A percentile compares a stretch with the other conserved stretches of the same genome.
Evolutionary conservation across 2,329 filamentous ascomycete genomes (phyloP).

Genomic region (Juglanconis juglandina): DNA sequence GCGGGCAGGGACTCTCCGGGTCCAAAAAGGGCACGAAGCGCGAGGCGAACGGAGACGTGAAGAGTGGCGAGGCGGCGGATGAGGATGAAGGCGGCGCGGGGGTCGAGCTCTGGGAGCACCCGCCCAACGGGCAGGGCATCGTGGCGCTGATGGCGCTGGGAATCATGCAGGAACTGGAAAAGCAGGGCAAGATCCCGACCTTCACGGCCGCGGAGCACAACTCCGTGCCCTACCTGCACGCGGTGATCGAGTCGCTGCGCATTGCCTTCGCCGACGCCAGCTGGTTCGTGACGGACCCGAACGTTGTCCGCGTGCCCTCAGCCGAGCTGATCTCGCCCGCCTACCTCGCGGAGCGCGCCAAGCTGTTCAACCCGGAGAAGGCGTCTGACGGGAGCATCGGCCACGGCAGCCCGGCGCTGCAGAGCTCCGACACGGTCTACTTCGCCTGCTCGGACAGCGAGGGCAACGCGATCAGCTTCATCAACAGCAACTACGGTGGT

Average conservation of each 20-base stretch:
- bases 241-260: slow-evolving; percentile 80
- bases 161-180: slow-evolving; percentile 83
- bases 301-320: slow-evolving; percentile 66
- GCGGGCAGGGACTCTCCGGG: slow-evolving; percentile 51
- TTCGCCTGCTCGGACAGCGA: slow-evolving; percentile 77
- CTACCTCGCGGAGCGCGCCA: slow-evolving; percentile 70
- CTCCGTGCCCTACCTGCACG: slow-evolving; percentile 75
- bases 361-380: slow-evolving; percentile 54
- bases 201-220: slow-evolving; percentile 77
- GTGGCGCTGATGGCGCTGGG: slow-evolving; percentile 92
- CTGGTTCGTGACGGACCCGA: slow-evolving; percentile 88
- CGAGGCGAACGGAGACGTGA: slow-evolving; percentile 35
- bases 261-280: slow-evolving; percentile 85
- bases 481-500: slow-evolving; percentile 89
- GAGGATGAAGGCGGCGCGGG: slow-evolving; percentile 35
- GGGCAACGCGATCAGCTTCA: slow-evolving; percentile 92
- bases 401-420: slow-evolving; percentile 77
- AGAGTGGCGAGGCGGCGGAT: slow-evolving; percentile 25
- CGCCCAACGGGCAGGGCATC: slow-evolving; percentile 93
- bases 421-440: slow-evolving; percentile 90
- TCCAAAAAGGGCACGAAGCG: slow-evolving; percentile 22
- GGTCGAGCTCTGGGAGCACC: slow-evolving; percentile 91
- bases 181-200: slow-evolving; percentile 66
- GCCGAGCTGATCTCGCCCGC: slow-evolving; percentile 64
- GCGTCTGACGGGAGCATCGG: slow-evolving; percentile 63